Evolutionary conservation across 1,139 yeast species (phyloP), one percentile per base, ranked within the genome.

Genomic region (Suhomyces atakaporum): DNA sequence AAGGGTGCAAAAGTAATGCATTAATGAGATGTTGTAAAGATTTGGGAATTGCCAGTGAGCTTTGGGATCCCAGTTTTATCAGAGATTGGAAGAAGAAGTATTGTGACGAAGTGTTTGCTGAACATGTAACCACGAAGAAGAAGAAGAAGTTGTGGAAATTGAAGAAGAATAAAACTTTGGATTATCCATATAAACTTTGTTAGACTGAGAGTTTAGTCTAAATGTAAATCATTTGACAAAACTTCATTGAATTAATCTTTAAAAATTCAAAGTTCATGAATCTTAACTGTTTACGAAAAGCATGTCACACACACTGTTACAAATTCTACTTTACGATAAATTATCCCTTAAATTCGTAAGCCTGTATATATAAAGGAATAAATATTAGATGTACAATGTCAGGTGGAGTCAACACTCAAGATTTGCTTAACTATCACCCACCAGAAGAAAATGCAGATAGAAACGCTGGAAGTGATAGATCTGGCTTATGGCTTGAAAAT

Each of bases 11-110:
- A 58, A 83, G 95, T 58, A 92, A 92, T 57, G 97, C 98, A 0
- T 69, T 92, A 60, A 92, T 92, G 97, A 77, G 98, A 56, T 90
- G 97, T 56, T 92, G 98, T 63, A 92, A 92, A 58, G 98, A 92
- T 63, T 72, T 92, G 51, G 97, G 97, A 4, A 84, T 92, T 50
- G 98, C 97, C 2, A 85, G 95, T 43, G 98, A 92, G 54, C 70
- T 92, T 38, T 92, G 98, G 98, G 98, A 92, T 56, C 98, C 98
- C 1, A 69, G 79, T 27, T 92, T 90, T 53, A 89, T 92, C 44
- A 77, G 92, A 47, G 63, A 66, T 25, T 92, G 89, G 75, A 92
- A 90, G 62, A 75, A 74, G 52, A 70, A 78, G 49, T 62, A 79
- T 47, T 86, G 97, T 58, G 90, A 84, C 44, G 92, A 88, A 49